Base-by-base conservation (phyloP, 2,329 filamentous ascomycete genomes). In the Fusarium sp. region DNA sequence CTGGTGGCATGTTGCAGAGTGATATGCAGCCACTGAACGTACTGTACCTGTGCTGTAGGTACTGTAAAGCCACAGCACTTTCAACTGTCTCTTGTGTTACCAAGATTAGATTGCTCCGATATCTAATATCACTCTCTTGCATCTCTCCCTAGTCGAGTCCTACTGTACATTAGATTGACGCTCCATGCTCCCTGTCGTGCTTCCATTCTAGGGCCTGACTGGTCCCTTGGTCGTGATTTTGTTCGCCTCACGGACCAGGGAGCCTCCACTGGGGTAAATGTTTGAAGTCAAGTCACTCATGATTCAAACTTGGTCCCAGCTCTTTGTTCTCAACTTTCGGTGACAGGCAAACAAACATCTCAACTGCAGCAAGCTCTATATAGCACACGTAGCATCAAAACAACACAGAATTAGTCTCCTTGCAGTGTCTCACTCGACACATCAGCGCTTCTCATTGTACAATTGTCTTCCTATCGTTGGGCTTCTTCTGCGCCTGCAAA, bases 231-330 rank as follows among this genome's bases (percentile, higher is more conserved):
- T 66, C 66, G 12, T 51, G 56, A 50, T 36, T 68, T 47, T 73
- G 68, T n/a, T 73, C 68, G 68, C 72, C 72, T 74, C 72, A 73
- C 68, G 68, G 72, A 70, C 72, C 72, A 75, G 68, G 72, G 56
- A 57, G 38, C 52, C 58, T 34, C 14, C 32, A 34, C 32, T 62
- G 72, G 62, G 67, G 59, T 61, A 65, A 68, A 59, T 15, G 30
- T 62, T 55, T 63, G 47, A 54, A 61, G 65, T 62, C 39, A 61
- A 64, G 65, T 66, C 39, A 63, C 47, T 68, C 38, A 56, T 56
- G 60, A 70, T 72, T 62, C 55, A 63, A 63, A 50, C 70, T 41
- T 62, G 57, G 57, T 26, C 48, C 47, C 41, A 54, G 47, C 69
- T 60, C 47, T 26, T 44, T 57, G 22, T 52, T 42, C 55, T 50